A percentile compares a stretch with the other conserved stretches of the same genome.
phyloP scores from a whole-genome alignment of 805 yeast genomes.

The Candida manassasensis region DNA sequence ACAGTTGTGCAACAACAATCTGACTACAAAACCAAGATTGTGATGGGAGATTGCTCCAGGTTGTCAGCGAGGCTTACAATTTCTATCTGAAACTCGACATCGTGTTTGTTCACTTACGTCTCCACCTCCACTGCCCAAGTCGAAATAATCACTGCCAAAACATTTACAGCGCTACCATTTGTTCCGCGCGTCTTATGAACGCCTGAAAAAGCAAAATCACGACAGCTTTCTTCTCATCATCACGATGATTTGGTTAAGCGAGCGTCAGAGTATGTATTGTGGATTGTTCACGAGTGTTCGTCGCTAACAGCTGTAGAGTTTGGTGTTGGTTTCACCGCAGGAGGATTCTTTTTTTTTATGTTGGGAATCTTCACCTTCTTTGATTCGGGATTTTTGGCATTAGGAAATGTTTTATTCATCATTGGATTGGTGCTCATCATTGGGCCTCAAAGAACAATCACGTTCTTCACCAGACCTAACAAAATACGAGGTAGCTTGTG shows the following conservation, averaged over 20 bases:
- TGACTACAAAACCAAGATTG: too few relatives aligned
- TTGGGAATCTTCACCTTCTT: constrained; percentile 83
- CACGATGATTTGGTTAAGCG: constrained; percentile 67
- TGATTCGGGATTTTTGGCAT: constrained; percentile 81
- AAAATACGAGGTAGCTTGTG: constrained; percentile 85
- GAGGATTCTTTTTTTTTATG: constrained; percentile 71
- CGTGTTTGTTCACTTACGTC: too few relatives aligned
- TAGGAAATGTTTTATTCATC: constrained; percentile 78
- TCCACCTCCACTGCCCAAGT: too few relatives aligned
- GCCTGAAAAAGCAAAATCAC: too few relatives aligned
- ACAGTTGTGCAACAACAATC: too few relatives aligned
- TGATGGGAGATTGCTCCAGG: too few relatives aligned
- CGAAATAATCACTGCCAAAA: too few relatives aligned
- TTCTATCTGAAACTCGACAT: too few relatives aligned
- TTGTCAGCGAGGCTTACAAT: too few relatives aligned
- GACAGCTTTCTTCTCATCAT: too few relatives aligned
- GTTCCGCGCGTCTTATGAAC: too few relatives aligned
- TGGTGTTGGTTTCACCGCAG: constrained; percentile 90
- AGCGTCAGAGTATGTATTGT: constrained; percentile 58
- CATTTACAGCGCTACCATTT: too few relatives aligned
- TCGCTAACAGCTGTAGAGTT: constrained; percentile 47
- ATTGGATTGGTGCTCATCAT: constrained; percentile 83
- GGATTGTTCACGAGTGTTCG: neutral
- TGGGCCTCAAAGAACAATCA: constrained; percentile 78
- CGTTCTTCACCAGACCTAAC: constrained; percentile 80